Percentiles rank a stretch among this genome's conserved stretches.
These are phyloP conservation scores for Saturnispora sanitii DNA, from an alignment of 805 yeast genomes.

Conservation along the genomic window DNA sequence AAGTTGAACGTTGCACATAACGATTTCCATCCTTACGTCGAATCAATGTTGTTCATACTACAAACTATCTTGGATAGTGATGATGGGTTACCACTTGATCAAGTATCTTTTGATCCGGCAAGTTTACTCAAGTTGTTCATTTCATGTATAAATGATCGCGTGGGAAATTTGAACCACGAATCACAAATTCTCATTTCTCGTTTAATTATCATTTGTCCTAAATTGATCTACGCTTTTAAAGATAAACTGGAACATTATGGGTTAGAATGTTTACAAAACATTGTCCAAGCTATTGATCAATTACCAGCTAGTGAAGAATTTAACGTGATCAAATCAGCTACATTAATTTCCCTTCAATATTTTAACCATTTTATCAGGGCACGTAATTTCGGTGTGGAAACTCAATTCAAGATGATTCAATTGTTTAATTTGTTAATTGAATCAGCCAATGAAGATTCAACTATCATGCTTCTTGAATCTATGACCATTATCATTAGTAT, in stretches of 20 bases:
- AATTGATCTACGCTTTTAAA: conserved; percentile 44
- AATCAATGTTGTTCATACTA: conserved; percentile 33
- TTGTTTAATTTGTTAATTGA: conserved; percentile 38
- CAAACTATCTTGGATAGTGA: conserved; percentile 36
- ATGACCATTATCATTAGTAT: conserved; percentile 49
- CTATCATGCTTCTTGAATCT: conserved; percentile 62
- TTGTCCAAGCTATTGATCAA: conserved; percentile 21
- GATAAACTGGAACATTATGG: conserved; percentile 19
- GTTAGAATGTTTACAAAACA: conserved; percentile 18
- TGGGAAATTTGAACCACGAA: conserved; percentile 17
- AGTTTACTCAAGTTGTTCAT: neutral
- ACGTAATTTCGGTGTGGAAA: conserved; percentile 24
- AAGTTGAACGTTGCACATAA: conserved; percentile 8
- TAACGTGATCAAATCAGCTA: conserved; percentile 20
- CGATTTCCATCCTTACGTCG: conserved; percentile 22
- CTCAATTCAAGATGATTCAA: conserved; percentile 23
- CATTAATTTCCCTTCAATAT: conserved; percentile 44
- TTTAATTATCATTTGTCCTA: conserved; percentile 44
- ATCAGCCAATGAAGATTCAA: conserved; percentile 72
- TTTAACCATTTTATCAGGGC: conserved; percentile 25
- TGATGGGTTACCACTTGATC: conserved; percentile 14
- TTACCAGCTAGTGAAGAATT: conserved; percentile 18
- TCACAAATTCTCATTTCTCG: conserved; percentile 37
- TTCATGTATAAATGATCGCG: conserved; percentile 8
- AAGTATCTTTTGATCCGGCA: conserved; percentile 13